Evolutionary conservation across 306 rosid species (phyloP), one percentile per base, ranked within the genome.

Genomic region (Prosopis cineraria): DNA sequence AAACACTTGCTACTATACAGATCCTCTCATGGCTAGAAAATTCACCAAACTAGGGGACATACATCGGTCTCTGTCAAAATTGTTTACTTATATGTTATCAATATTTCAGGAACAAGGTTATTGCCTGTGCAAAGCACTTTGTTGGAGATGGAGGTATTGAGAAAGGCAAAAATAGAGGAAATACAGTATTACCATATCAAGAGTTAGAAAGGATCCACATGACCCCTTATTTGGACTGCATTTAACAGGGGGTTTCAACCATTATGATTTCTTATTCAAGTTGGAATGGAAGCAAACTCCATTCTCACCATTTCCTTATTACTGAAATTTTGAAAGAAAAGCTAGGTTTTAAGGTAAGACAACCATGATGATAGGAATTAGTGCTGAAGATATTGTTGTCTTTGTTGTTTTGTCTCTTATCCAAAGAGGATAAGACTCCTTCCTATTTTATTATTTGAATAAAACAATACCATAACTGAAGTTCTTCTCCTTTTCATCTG

Each of bases 61-160:
- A 48, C 39, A 30, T 1, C 33, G 17, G n/a, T 39, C 60, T 24
- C 6, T 48, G 59, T 27, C 67, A 31, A 60, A 31, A 60, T 70
- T 48, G 24, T 48, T 0, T 17, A 4, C 9, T 17, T 22, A 41
- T 77, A 78, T 29, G 19, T 45, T 22, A 37, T 64, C 29, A 84
- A 73, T 72, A 43, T 68, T 77, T 65, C 93, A 92, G 97, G 87
- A 89, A 83, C 83, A 90, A 89, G 33, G 91, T 86, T 24, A 85
- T 90, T 44, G 97, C 97, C 22, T 94, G 97, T 84, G 96, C 98
- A 63, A 94, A 92, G 84, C 98, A 94, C 89, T 94, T 92, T 87
- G 92, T 92, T 27, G 97, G 98, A 44, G 98, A 94, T 74, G 98
- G 96, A 72, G 98, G 97, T 69, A 94, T 97, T 3, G 68, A 86